Base-by-base conservation (phyloP, 495 filamentous ascomycete genomes). In the Daldinia bambusicola region DNA sequence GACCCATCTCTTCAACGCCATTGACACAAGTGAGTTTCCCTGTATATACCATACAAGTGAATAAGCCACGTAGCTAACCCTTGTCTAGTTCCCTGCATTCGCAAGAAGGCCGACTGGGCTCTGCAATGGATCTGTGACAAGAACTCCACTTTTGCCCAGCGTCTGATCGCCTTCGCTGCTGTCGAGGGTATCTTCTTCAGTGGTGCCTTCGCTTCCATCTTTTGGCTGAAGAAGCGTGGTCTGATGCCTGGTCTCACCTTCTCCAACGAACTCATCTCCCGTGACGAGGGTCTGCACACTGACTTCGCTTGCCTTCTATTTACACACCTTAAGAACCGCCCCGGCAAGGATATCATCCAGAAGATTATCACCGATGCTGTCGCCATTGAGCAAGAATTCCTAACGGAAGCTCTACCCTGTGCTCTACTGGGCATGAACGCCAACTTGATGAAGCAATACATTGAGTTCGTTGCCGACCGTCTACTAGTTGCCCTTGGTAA, bases 181-280 rank as follows among this genome's bases (percentile, higher is more conserved):
- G 93, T 99, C 62, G 95, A 99, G 84, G 95, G 95, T 79, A 98
- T 99, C 85, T 99, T 99, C 91, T 99, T 99, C 90, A 93, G 89
- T 76, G 96, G 95, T 73, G 97, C 95, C n/a, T 99, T 99, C 73
- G 96, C 95, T 4, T 95, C 95, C 64, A 97, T 99, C 83, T 99
- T 99, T 89, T 99, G 95, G 95, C 87, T 99, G 77, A 99, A 99
- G 92, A 99, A 99, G 90, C 96, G 95, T 79, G 95, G 95, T 69
- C 88, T 99, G 70, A 99, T 99, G 95, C 91, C 95, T 62, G 95
- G 95, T 71, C 89, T 99, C 36, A 97, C 95, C 63, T 99, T 99
- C 88, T 98, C 94, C 75, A 99, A 99, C 85, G 95, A 99, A 85
- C 91, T 99, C 75, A 99, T 99, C 86, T 98, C 96, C 52, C 95